Conservation (phyloP, 805 yeast genomes). For the Ogataea neopini region DNA sequence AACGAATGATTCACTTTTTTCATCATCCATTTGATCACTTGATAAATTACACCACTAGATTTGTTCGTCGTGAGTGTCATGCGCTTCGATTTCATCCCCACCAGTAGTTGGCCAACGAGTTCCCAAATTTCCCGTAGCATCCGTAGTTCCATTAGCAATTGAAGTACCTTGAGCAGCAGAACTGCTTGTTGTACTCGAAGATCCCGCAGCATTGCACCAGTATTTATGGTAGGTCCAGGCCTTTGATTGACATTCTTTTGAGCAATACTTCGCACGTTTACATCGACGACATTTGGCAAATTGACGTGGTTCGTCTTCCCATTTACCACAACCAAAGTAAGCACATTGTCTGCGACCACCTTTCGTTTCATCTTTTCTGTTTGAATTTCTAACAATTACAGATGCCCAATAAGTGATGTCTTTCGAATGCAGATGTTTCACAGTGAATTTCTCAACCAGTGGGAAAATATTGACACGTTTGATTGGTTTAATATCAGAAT, state of each 20-base stretch:
- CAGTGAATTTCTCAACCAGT: conserved; percentile 87
- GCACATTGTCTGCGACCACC: conserved; percentile 97
- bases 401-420: conserved; percentile 97
- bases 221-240: conserved; percentile 94
- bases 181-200: conserved; percentile 15
- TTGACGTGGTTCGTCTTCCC: conserved; percentile 90
- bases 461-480: conserved; percentile 75
- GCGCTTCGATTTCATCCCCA: conserved; percentile 1
- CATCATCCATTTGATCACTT: too few relatives aligned
- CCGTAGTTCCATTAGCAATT: background rate
- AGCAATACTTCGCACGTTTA: conserved; percentile 92
- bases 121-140: background rate
- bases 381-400: conserved; percentile 95
- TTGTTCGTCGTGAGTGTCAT: too few relatives aligned
- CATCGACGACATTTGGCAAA: conserved; percentile 95
- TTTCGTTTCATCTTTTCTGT: conserved; percentile 81
- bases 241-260: conserved; percentile 84
- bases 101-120: background rate
- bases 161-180: conserved; percentile 8
- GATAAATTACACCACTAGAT: too few relatives aligned
- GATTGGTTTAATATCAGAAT: conserved; percentile 40
- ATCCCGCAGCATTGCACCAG: conserved; percentile 68
- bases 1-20: too few relatives aligned
- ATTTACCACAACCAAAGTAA: conserved; percentile 85
- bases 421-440: conserved; percentile 58